Evolutionary conservation across 345 rosid species (phyloP), one percentile per base, ranked within the genome.

Genomic region (Litchi chinensis): DNA sequence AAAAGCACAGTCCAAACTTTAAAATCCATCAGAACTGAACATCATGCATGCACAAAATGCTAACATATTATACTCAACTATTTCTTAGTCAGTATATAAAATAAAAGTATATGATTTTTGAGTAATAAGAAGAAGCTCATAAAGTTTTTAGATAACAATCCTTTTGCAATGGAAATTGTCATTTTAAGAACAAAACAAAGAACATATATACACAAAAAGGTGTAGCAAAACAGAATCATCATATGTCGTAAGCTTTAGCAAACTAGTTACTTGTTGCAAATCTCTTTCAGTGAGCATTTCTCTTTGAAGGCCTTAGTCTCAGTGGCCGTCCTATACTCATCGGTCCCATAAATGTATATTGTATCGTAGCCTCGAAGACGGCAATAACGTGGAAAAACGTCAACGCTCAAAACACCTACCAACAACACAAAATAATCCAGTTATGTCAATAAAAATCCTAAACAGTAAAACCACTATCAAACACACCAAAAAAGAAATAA

Each of bases 261-360:
- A 48, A 11, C 65, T 26, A 2, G 1, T 80, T 89, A 93, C 99
- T 93, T 95, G 89, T 93, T 96, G 73, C 99, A 93, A 64, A 93
- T 95, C 83, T 93, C 84, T 79, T 89, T 87, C 0, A 98, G 99
- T 0, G 93, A 80, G 72, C 92, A 90, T 67, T 91, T 92, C 86
- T 95, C 99, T 82, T 95, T 96, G 83, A 93, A n/a, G 16, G 99
- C 99, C 83, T 95, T 93, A 15, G 96, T 95, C 88, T 95, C 98
- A 0, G 99, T 95, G 5, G 99, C 97, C 7, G 99, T 95, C 12
- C 99, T 98, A 13, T 95, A 95, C 85, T 95, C 99, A 80, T 95
- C 99, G 0, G 97, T 93, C 40, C 99, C 99, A 10, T 98, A 95
- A 1, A 95, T 87, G 68, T 93, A 95, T 10, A 93, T 84, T 0